Base-by-base conservation (phyloP, 2,329 filamentous ascomycete species). In the Lasiodiplodia sp. region DNA sequence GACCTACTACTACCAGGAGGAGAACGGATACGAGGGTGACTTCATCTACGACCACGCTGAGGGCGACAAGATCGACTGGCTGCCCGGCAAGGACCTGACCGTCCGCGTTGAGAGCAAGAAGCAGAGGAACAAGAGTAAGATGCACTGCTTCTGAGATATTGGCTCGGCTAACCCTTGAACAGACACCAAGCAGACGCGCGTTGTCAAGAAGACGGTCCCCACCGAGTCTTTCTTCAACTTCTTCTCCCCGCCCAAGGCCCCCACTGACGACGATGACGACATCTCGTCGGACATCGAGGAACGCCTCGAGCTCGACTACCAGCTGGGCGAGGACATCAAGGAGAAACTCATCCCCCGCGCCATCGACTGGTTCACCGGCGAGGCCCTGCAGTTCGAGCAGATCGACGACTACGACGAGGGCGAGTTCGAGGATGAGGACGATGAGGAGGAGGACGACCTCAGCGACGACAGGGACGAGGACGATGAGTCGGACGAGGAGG, bases 1-100 rank as follows among this genome's bases (percentile, higher is more conserved):
- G 89, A 97, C 95, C 69, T 99, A 99, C 85, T 98, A 90, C 86
- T 99, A 99, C 85, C 95, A 97, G 84, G 96, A 96, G 79, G 96
- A 99, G 88, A 97, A 92, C 76, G 96, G 96, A 69, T 99, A 99
- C 78, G 96, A 95, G 74, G 96, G 96, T 74, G 96, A 99, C 82
- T 99, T 98, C 84, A 98, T 99, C 82, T 99, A 99, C 80, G 96
- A 99, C 80, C 96, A 99, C 79, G 96, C 96, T 69, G 95, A 99
- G 82, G 96, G 96, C 72, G 93, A 97, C 81, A 96, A 97, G 87
- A 97, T 99, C 77, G 91, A 97, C 75, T 99, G 96, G 96, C 96
- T 97, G 84, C 85, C 90, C 11, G 91, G 91, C 76, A 94, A 97
- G 82, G 96, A 99, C 78, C 86, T 99, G 75, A 99, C 96, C 56